phyloP scores from a whole-genome alignment of 805 yeast species.

The Cyberlindnera japonica region DNA sequence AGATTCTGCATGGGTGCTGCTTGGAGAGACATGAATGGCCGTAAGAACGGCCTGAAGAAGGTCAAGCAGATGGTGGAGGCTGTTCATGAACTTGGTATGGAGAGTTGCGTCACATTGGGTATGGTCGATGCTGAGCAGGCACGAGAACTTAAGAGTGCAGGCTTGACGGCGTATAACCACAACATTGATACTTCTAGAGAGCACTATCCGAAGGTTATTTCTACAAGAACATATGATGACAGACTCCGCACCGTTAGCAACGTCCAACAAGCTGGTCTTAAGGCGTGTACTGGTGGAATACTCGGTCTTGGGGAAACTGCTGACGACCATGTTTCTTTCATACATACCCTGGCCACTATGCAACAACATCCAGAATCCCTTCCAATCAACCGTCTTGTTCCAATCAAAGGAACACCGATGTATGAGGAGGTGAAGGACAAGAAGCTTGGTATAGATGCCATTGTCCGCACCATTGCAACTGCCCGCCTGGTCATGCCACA shows the following conservation, averaged over 20 bases:
- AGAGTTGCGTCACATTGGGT: slow-evolving; percentile 77
- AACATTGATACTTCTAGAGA: slow-evolving; percentile 78
- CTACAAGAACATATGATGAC: slow-evolving; percentile 70
- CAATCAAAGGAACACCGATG: slow-evolving; percentile 77
- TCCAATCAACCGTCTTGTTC: slow-evolving; percentile 77
- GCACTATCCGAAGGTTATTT: slow-evolving; percentile 67
- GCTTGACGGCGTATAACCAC: slow-evolving; percentile 79
- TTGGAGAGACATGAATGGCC: slow-evolving; percentile 81
- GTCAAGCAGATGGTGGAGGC: slow-evolving; percentile 62
- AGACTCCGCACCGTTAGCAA: slow-evolving; percentile 62
- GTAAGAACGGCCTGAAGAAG: slow-evolving; percentile 60
- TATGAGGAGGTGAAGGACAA: slow-evolving; percentile 47
- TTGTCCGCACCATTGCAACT: slow-evolving; percentile 68
- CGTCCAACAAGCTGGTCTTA: slow-evolving; percentile 60
- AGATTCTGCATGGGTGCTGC: slow-evolving; percentile 86
- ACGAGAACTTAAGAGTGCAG: slow-evolving; percentile 54
- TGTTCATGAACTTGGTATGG: slow-evolving; percentile 65
- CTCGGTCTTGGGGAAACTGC: slow-evolving; percentile 73
- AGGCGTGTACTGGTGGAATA: slow-evolving; percentile 77
- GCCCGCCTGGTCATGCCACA: slow-evolving; percentile 74
- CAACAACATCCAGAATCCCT: slow-evolving; percentile 74
- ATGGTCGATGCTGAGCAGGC: slow-evolving; percentile 72
- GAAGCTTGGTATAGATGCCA: slow-evolving; percentile 53
- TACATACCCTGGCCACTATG: slow-evolving; percentile 65
- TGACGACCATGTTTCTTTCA: slow-evolving; percentile 66